Evolutionary conservation across 352 stramenopile genomes (phyloP).

Genomic region (Blastocystis sp.): DNA sequence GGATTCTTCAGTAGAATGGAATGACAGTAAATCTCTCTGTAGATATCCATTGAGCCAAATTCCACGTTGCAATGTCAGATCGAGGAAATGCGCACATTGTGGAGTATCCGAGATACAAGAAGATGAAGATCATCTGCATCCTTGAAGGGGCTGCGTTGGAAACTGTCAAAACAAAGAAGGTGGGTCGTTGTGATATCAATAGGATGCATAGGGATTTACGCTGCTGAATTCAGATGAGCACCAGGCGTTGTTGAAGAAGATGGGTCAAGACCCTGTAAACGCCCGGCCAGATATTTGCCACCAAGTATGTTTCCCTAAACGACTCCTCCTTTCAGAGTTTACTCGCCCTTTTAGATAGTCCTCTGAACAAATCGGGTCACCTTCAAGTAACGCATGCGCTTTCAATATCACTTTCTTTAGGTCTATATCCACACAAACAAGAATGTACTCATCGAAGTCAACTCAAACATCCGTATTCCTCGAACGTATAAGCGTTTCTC

Average conservation of each 20-base stretch:
- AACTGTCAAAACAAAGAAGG: slow-evolving; percentile 95
- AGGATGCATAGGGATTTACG: slow-evolving; percentile 77
- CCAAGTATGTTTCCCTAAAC: slow-evolving; percentile 63
- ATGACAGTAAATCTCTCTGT: no score
- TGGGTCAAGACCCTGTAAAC: slow-evolving; percentile 83
- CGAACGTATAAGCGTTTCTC: slow-evolving; percentile 96
- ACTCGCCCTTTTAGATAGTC: slow-evolving; percentile 91
- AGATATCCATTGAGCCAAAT: no score
- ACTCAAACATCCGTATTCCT: slow-evolving; percentile 90
- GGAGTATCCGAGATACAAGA: slow-evolving; percentile 40
- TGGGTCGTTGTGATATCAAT: neutral
- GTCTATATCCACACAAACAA: slow-evolving; percentile 89
- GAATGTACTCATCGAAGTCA: slow-evolving; percentile 93
- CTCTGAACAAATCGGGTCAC: slow-evolving; percentile 94
- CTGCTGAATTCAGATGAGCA: slow-evolving; percentile 99
- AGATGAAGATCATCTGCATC: slow-evolving; percentile 81
- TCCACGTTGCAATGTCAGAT: slow-evolving; percentile 46
- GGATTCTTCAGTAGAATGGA: no score
- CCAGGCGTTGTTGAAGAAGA: slow-evolving; percentile 82
- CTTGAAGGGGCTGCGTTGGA: slow-evolving; percentile 93
- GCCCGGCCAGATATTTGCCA: slow-evolving; percentile 97
- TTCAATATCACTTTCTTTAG: slow-evolving; percentile 42
- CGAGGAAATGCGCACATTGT: slow-evolving; percentile 49
- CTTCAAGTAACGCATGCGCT: slow-evolving; percentile 71
- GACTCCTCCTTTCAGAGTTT: slow-evolving; percentile 72